Base-by-base conservation (phyloP, 352 stramenopile species). In the Globisporangium alternatum region DNA sequence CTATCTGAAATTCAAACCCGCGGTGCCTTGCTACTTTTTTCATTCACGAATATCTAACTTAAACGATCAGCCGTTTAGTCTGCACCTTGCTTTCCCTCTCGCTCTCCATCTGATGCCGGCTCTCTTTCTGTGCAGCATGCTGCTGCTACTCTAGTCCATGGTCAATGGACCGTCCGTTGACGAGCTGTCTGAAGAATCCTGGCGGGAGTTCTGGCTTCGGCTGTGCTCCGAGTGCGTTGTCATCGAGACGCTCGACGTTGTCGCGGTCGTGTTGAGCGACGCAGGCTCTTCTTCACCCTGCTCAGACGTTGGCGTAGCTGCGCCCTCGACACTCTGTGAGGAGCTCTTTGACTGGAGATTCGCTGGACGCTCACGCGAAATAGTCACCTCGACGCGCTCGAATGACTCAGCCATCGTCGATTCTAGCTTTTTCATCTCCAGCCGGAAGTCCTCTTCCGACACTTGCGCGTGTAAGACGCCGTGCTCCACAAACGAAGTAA, bases 401-500 rank as follows among this genome's bases (percentile, higher is more conserved):
- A 91, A 91, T 49, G 90, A 78, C 69, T 89, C 73, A 1, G 67
- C 70, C 70, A 94, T 82, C 1, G 81, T 71, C 1, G 80, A 77
- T 59, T 91, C 83, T 10, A 94, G 62, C 63, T 88, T 83, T 64
- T 85, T 77, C 52, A 89, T 72, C 43, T 86, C 78, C 57, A 90
- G 78, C 2, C 83, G 83, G 70, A 92, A 62, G 67, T 90, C 22
- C 64, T 76, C 59, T 75, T 70, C 33, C 70, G 71, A 64, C 64
- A 80, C 21, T 52, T 71, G 52, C 21, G 65, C 21, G 49, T 91
- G 81, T 43, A 92, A 64, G 22, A 77, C 68, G 25, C 87, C 88
- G 37, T 89, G 90, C 37, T 93, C 81, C 39, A 96, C 81, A 62
- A 93, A 96, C 1, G 88, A 96, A 10, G 83, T 89, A 19, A 96